Evolutionary conservation across 805 yeast species (phyloP), one percentile per base, ranked within the genome.

Genomic region (Blastobotrys chiropterorum): DNA sequence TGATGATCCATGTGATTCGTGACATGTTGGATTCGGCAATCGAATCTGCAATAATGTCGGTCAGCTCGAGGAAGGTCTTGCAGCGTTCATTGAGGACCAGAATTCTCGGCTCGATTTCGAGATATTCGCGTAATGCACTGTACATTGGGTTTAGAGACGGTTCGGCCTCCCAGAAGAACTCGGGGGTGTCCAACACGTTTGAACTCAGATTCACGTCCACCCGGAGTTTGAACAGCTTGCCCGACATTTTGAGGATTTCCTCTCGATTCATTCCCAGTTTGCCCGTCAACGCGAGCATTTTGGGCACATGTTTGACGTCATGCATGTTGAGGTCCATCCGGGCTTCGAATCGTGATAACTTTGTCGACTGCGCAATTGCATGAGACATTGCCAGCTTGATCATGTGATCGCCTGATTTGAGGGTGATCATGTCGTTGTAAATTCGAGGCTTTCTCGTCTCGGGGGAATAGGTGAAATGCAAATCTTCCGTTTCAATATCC

Each of bases 281-380:
- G 3, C 99, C 99, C 0, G 96, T 88, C 38, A 94, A 69, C 0
- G 99, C 98, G 49, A 94, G 70, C 53, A 90, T 80, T 62, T 87
- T 88, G 1, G 99, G 99, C 34, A 94, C 74, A 62, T 83, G 83
- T n/a, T 95, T 84, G 38, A 92, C 92, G 57, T 90, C 85, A 54
- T 82, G 85, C 63, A 94, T 74, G 53, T 86, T 83, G 38, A 83
- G 82, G 13, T 92, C 86, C 83, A 94, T 89, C 59, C 96, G 76
- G 41, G 95, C 86, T 67, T 94, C 99, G 69, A 92, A 94, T 53
- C 90, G 72, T 41, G 96, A 86, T 31, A 94, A 70, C 66, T 90
- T 94, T 1, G 97, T 90, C 57, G 95, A 88, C 68, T 94, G 99
- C 0, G 98, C 97, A 56, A 94, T 88, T 1, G 98, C 96, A 68